Percentiles rank a stretch among this genome's conserved stretches.
Conservation (phyloP, 768 basidiomycete species). For the Saitozyma sp. region DNA sequence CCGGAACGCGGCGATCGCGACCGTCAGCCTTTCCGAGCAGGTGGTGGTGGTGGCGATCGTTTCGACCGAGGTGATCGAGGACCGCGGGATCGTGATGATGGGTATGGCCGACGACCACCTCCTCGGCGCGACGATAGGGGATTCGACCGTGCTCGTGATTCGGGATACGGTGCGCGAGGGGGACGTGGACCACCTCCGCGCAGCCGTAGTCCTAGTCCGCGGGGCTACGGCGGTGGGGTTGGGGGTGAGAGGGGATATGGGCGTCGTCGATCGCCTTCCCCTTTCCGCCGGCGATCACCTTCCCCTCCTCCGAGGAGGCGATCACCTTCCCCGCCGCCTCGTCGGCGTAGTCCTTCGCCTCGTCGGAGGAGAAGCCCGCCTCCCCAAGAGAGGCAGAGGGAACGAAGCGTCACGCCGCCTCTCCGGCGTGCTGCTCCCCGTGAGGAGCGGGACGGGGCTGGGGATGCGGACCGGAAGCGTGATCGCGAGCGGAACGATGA, state of each 20-base stretch:
- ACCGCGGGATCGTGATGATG: not conserved
- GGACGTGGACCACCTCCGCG: not conserved
- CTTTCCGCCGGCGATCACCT: slow-evolving; percentile 23
- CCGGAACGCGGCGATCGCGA: no score
- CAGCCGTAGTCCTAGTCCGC: slow-evolving; percentile 18
- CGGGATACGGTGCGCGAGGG: slow-evolving; percentile 16
- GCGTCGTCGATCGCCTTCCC: slow-evolving; percentile 13
- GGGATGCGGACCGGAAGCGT: no score
- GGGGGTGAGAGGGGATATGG: not conserved
- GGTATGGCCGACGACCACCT: not conserved
- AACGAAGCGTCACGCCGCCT: not conserved
- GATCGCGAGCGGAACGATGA: slow-evolving; percentile 9
- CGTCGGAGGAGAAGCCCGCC: slow-evolving; percentile 1
- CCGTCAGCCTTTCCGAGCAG: no score
- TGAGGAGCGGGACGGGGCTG: not conserved
- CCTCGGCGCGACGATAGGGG: not conserved
- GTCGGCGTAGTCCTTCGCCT: slow-evolving; percentile 11
- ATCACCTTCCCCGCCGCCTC: slow-evolving; percentile 17
- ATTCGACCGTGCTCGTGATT: slow-evolving; percentile 15
- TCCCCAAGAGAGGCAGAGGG: slow-evolving; percentile 2
- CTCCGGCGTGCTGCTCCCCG: slow-evolving; percentile 5
- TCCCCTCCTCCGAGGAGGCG: slow-evolving; percentile 18
- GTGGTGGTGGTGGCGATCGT: no score
- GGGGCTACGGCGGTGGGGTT: slow-evolving; percentile 15
- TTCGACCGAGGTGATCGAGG: not conserved